These are phyloP conservation scores for Ascochyta koolunga DNA, from an alignment of 2,329 filamentous ascomycete genomes.

Conservation along the genomic window DNA sequence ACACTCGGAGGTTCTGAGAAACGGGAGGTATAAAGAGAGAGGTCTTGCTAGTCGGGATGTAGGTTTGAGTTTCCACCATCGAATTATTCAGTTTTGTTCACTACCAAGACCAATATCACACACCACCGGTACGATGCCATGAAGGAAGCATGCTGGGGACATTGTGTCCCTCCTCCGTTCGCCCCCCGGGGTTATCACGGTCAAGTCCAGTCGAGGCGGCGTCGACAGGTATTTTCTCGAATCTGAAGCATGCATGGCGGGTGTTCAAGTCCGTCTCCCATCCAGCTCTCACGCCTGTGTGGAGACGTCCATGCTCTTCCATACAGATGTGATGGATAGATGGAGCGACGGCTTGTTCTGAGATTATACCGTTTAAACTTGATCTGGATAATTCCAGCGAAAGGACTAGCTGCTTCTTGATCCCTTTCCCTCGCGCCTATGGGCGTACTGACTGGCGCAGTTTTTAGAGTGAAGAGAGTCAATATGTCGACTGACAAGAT, in stretches of 20 bases:
- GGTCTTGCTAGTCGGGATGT: background rate
- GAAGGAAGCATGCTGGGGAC: slow-evolving; percentile 9
- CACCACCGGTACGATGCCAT: slow-evolving; percentile 15
- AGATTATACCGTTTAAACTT: slow-evolving; percentile 96
- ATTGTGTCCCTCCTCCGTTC: background rate
- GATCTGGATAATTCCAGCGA: slow-evolving; percentile 99
- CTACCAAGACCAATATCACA: background rate
- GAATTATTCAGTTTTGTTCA: background rate
- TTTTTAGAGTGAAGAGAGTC: slow-evolving; percentile 55
- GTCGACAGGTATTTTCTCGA: slow-evolving; percentile 18
- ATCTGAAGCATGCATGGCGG: slow-evolving; percentile 49
- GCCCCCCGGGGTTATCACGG: background rate
- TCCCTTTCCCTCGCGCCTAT: slow-evolving; percentile 40
- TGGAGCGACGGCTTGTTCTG: slow-evolving; percentile 58
- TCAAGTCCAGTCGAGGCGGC: slow-evolving; percentile 9
- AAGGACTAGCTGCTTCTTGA: slow-evolving; percentile 84
- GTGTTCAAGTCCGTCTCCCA: slow-evolving; percentile 39
- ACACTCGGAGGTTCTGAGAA: background rate
- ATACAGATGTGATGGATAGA: slow-evolving; percentile 79
- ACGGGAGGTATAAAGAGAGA: background rate
- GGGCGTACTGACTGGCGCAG: slow-evolving; percentile 32
- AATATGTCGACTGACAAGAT: slow-evolving; percentile 85
- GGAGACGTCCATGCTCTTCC: slow-evolving; percentile 71
- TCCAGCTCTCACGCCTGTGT: slow-evolving; percentile 53
- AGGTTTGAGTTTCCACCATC: background rate